Evolutionary conservation across 2,329 filamentous ascomycete species (phyloP).

Genomic region (Fulvia fulva): DNA sequence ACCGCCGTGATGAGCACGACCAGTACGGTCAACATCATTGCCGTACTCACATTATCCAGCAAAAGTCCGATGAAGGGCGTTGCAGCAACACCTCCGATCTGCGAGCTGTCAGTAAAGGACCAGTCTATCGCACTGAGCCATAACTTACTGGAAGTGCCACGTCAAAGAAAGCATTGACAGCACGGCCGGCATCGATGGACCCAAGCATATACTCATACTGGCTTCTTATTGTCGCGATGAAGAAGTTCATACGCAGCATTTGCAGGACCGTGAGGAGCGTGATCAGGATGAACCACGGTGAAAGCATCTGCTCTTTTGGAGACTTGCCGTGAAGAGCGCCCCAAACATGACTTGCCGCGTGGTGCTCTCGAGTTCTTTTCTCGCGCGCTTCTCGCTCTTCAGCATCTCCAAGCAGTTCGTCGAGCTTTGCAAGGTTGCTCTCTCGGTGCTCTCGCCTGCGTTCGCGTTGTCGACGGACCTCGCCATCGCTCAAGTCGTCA

Average conservation of each 20-base stretch:
- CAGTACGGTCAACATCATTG: slow-evolving; percentile 65
- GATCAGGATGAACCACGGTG: slow-evolving; percentile 80
- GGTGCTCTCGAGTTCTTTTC: slow-evolving; percentile 16
- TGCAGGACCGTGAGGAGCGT: slow-evolving; percentile 64
- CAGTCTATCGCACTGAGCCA: background rate
- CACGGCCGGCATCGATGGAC: slow-evolving; percentile 56
- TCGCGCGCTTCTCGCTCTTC: slow-evolving; percentile 48
- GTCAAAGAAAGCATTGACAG: slow-evolving; percentile 81
- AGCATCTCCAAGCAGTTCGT: slow-evolving; percentile 65
- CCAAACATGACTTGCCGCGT: slow-evolving; percentile 67
- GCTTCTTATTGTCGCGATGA: slow-evolving; percentile 76
- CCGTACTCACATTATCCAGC: slow-evolving; percentile 71
- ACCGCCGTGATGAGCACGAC: slow-evolving; percentile 69
- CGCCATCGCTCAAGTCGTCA: slow-evolving; percentile 51
- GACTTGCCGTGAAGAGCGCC: slow-evolving; percentile 74
- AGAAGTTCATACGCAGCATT: slow-evolving; percentile 70
- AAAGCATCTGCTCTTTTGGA: slow-evolving; percentile 67
- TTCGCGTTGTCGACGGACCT: slow-evolving; percentile 53
- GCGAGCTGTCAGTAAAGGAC: background rate
- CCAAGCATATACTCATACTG: slow-evolving; percentile 78
- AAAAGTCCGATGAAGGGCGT: slow-evolving; percentile 83
- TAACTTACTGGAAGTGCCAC: slow-evolving; percentile 60
- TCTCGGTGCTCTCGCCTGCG: slow-evolving; percentile 57
- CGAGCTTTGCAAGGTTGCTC: slow-evolving; percentile 66
- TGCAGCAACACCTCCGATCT: slow-evolving; percentile 69